Conservation (phyloP, 768 basidiomycete genomes). For the Phylloporus sp. region DNA sequence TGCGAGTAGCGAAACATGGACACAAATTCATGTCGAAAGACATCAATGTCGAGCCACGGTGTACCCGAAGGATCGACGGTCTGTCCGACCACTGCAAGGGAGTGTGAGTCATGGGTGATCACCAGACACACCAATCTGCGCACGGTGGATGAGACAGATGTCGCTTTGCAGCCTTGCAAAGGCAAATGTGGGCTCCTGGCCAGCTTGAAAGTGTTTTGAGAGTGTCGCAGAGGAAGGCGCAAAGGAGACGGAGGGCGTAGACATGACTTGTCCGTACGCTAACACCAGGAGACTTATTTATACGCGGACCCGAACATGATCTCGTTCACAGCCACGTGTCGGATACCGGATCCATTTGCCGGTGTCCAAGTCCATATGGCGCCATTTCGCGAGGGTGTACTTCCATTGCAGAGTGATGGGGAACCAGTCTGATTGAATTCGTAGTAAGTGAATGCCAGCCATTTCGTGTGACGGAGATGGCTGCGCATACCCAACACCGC, state of each 20-base stretch:
- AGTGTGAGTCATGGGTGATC: not conserved
- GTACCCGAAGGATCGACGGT: constrained; percentile 14
- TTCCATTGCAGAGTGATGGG: not conserved
- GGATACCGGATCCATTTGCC: not conserved
- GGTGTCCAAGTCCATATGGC: not conserved
- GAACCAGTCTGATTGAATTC: not conserved
- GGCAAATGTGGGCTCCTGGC: constrained; percentile 33
- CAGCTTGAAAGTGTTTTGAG: constrained; percentile 12
- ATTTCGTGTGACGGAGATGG: not conserved
- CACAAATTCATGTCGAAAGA: constrained; percentile 53
- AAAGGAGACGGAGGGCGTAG: constrained; percentile 19
- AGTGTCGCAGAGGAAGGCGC: constrained; percentile 14
- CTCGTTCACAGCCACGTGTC: not conserved
- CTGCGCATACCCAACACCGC: not conserved
- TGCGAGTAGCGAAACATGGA: constrained; percentile 60
- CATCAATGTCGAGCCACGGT: constrained; percentile 18
- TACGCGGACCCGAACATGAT: not conserved
- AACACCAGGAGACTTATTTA: not conserved
- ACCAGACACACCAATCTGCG: not conserved
- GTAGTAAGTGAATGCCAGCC: not conserved
- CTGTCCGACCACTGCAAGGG: constrained; percentile 13
- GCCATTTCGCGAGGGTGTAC: not conserved
- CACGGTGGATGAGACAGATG: constrained; percentile 31
- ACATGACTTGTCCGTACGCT: constrained; percentile 4
- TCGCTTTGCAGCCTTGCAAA: constrained; percentile 27